Percentiles rank a stretch among this genome's conserved stretches.
Conservation (phyloP, 345 rosid genomes). For the Garcia nutans region DNA sequence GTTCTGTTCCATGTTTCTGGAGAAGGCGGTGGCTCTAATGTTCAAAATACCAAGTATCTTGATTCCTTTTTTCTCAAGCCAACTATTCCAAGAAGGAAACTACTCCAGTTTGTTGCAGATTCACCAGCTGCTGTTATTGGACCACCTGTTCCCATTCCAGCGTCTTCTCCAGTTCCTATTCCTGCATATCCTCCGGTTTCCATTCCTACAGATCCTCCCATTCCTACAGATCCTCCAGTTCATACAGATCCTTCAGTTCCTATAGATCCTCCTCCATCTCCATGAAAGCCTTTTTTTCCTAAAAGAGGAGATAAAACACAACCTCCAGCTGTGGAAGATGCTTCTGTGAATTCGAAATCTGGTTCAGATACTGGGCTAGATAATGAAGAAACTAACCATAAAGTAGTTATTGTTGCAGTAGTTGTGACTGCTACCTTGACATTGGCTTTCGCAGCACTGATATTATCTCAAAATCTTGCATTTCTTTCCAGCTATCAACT, state of each 20-base stretch:
- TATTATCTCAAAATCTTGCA: too few species aligned
- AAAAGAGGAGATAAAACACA: conserved; percentile 17
- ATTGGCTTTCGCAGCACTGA: conserved; percentile 55
- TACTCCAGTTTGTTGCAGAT: conserved; percentile 32
- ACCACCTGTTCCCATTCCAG: conserved; percentile 29
- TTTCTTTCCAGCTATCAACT: too few species aligned
- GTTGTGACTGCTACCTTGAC: conserved; percentile 71
- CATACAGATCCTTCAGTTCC: too few species aligned
- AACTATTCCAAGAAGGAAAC: conserved; percentile 29
- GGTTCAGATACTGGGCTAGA: conserved; percentile 26
- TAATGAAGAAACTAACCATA: conserved; percentile 28
- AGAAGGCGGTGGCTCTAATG: conserved; percentile 37
- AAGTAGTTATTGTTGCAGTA: conserved; percentile 60
- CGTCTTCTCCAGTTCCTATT: conserved; percentile 26
- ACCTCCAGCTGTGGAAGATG: conserved; percentile 25
- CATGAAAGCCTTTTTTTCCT: conserved; percentile 32
- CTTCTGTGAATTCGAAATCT: conserved; percentile 31
- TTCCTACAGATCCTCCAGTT: too few species aligned
- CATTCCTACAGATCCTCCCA: conserved; percentile 5
- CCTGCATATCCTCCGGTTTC: conserved; percentile 3
- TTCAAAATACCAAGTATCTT: conserved; percentile 32
- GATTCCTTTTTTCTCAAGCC: conserved; percentile 31
- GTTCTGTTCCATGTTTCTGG: conserved; percentile 36
- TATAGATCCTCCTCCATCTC: conserved; percentile 23
- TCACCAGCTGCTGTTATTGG: conserved; percentile 30